A percentile compares a stretch with the other conserved stretches of the same genome.
phyloP scores from a whole-genome alignment of 352 stramenopile genomes.

The Paralagenidium karlingii region DNA sequence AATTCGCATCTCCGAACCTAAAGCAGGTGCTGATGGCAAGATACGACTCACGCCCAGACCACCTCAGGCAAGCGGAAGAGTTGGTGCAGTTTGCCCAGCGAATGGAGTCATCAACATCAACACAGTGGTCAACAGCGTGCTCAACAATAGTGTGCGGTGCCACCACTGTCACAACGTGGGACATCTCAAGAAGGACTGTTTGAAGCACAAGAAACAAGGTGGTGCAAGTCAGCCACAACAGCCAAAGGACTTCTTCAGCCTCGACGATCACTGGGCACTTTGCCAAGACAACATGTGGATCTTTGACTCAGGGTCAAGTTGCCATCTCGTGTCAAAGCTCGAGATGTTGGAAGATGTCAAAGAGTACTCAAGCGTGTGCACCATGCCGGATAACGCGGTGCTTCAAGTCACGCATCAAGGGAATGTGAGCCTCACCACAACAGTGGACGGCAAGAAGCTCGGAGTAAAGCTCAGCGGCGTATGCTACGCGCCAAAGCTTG shows the following conservation, averaged over 20 bases:
- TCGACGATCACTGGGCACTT: no score
- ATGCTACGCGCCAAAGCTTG: background rate
- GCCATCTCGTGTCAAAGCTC: no score
- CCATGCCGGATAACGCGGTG: no score
- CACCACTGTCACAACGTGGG: background rate
- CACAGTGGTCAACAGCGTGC: background rate
- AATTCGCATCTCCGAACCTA: conserved; percentile 5
- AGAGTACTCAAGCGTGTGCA: no score
- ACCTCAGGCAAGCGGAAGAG: background rate
- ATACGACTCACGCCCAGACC: background rate
- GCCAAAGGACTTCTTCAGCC: no score
- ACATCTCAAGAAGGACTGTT: background rate
- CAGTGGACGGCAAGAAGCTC: background rate
- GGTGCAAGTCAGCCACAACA: no score
- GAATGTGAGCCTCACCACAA: background rate
- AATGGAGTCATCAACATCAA: background rate
- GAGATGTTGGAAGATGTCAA: no score
- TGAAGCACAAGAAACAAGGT: background rate
- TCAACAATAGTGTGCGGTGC: background rate
- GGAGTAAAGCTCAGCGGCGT: background rate
- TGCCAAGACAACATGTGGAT: no score
- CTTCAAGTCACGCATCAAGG: background rate
- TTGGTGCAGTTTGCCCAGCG: background rate
- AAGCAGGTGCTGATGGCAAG: conserved; percentile 3
- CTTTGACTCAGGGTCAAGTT: no score